Conservation (phyloP, 345 rosid species). For the Capsella bursapastoris region DNA sequence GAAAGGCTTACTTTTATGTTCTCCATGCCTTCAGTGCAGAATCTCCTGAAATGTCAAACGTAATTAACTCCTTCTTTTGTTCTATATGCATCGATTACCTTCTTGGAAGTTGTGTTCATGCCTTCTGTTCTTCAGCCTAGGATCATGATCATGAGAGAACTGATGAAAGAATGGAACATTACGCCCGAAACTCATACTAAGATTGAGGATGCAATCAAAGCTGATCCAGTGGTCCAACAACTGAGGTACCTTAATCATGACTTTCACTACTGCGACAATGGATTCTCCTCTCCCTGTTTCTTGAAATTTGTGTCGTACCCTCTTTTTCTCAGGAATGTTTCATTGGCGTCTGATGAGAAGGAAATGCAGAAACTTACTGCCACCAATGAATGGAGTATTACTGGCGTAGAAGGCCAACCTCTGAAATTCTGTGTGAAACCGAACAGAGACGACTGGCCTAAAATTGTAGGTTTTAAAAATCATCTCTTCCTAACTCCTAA, state of each 20-base stretch:
- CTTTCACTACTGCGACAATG: conserved; percentile 10
- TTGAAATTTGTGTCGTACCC: background rate
- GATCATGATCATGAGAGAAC: conserved; percentile 8
- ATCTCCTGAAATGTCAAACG: conserved; percentile 12
- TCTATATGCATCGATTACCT: conserved; percentile 1
- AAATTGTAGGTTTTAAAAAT: conserved; percentile 9
- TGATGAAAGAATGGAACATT: conserved; percentile 8
- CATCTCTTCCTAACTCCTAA: conserved; percentile 15
- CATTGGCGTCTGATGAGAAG: background rate
- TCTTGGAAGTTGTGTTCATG: conserved; percentile 15
- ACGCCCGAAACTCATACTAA: background rate
- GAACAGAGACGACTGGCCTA: background rate
- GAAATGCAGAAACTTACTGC: background rate
- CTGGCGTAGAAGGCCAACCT: conserved; percentile 4
- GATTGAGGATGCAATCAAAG: background rate
- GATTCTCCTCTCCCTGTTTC: conserved; percentile 1
- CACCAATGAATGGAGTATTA: background rate
- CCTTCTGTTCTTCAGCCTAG: conserved; percentile 24
- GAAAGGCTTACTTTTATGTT: conserved; percentile 8
- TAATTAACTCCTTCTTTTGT: conserved; percentile 24
- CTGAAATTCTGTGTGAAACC: background rate
- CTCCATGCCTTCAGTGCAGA: conserved; percentile 23
- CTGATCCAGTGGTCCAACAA: conserved; percentile 1
- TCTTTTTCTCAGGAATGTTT: conserved; percentile 21
- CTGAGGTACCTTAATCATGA: conserved; percentile 15